These are phyloP conservation scores for Aspergillus udagawae DNA, from an alignment of 2,329 filamentous ascomycete species.

Conservation along the genomic window DNA sequence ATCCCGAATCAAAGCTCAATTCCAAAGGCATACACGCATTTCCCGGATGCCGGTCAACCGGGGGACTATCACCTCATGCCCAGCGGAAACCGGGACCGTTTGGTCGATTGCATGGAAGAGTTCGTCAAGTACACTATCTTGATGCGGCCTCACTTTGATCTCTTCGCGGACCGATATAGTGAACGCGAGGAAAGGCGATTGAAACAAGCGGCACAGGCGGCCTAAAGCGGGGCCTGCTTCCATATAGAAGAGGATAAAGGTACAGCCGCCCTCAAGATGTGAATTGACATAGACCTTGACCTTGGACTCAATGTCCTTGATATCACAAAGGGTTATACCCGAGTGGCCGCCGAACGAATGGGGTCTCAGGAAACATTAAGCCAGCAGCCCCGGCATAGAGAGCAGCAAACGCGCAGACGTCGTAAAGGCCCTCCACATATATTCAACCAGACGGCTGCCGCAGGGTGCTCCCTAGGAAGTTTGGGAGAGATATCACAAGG, in stretches of 20 bases:
- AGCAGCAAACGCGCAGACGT: conserved; percentile 35
- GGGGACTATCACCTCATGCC: conserved; percentile 51
- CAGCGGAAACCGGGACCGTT: conserved; percentile 54
- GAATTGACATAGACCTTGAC: not conserved
- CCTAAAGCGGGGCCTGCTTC: not conserved
- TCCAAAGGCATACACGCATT: conserved; percentile 61
- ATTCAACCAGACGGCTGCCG: conserved; percentile 44
- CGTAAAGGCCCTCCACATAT: conserved; percentile 39
- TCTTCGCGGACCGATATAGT: conserved; percentile 62
- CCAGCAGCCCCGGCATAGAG: conserved; percentile 42
- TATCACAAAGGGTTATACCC: conserved; percentile 14
- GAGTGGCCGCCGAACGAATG: conserved; percentile 40
- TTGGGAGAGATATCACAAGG: conserved; percentile 52
- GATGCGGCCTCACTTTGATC: conserved; percentile 57
- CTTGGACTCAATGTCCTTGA: too few relatives aligned
- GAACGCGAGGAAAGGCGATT: conserved; percentile 44
- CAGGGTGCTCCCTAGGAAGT: conserved; percentile 43
- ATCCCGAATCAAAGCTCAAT: conserved; percentile 65
- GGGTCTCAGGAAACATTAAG: conserved; percentile 40
- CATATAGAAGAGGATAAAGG: too few relatives aligned
- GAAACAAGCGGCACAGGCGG: conserved; percentile 1
- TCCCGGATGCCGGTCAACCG: conserved; percentile 44
- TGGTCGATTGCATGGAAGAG: conserved; percentile 67
- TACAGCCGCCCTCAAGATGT: not conserved
- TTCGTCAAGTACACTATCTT: conserved; percentile 66